Conservation (phyloP, 306 rosid genomes). For the Cucumis sativus region DNA sequence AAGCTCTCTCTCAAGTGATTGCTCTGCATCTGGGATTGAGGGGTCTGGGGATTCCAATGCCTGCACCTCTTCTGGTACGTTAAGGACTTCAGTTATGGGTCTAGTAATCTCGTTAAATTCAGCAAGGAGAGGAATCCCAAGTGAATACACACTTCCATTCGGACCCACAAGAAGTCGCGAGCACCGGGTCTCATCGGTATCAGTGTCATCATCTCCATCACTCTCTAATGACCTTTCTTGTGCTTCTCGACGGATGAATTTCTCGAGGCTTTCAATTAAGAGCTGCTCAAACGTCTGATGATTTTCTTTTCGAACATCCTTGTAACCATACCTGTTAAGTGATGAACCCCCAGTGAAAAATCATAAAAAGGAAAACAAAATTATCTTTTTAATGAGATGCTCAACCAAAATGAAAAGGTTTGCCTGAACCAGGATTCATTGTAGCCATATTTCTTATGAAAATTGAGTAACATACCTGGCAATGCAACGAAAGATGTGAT, state of each 20-base stretch:
- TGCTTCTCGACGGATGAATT: constrained; percentile 87
- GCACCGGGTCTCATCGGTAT: constrained; percentile 34
- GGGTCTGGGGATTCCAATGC: constrained; percentile 25
- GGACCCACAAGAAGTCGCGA: constrained; percentile 74
- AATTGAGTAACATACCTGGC: constrained; percentile 35
- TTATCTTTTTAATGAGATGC: not conserved
- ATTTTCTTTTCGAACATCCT: constrained; percentile 91
- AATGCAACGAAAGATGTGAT: constrained; percentile 90
- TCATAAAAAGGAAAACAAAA: not conserved
- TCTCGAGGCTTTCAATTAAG: constrained; percentile 91
- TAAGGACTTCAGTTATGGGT: constrained; percentile 43
- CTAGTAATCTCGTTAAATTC: constrained; percentile 29
- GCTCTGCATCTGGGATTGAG: constrained; percentile 51
- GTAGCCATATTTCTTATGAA: not conserved
- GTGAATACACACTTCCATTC: constrained; percentile 86
- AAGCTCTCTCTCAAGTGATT: constrained; percentile 77
- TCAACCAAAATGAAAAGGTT: not conserved
- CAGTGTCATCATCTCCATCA: constrained; percentile 64
- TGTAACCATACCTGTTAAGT: constrained; percentile 70
- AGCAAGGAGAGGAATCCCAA: constrained; percentile 66
- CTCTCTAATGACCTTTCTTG: constrained; percentile 86
- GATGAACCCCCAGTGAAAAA: not conserved
- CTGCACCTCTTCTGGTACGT: constrained; percentile 36
- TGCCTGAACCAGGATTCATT: not conserved
- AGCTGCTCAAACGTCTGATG: constrained; percentile 93